Evolutionary conservation across 202 grass and related monocot genomes (phyloP), one percentile per base, ranked within the genome.

Genomic region (Hordeum pubiflorum): DNA sequence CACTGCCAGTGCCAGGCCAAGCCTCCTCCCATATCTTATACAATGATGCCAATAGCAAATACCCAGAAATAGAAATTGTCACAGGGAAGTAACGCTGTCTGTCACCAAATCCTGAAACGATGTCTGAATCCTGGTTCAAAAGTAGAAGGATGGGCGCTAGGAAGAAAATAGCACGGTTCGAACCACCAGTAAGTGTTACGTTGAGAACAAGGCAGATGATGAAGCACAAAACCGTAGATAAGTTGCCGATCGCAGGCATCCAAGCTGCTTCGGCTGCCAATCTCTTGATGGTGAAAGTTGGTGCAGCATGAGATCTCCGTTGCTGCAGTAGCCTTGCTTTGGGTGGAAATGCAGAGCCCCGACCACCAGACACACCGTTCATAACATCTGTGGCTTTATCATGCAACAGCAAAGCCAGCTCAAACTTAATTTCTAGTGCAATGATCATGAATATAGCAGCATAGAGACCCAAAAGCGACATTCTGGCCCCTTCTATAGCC

Each of bases 401-500:
- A 58, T 80, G 92, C 88, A 99, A 44, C 38, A 99, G 57, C 70
- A 91, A 86, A 64, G 96, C 74, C 72, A 99, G 78, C 78, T 99
- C 96, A 79, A 99, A 99, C 63, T 99, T 95, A 31, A 95, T 91
- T 74, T 91, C 96, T 63, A 99, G 84, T 58, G 92, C 84, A 85
- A 99, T 95, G 37, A 99, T 91, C 89, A 99, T 95, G 68, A 99
- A 99, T 82, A 99, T 95, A 72, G 90, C 89, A 77, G 96, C 96
- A 93, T 99, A 95, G 52, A 99, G 88, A 75, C 96, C 96, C 80
- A 99, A 88, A 69, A 99, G 93, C 20, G 92, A 95, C 85, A 93
- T 89, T 83, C 92, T 99, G 32, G 96, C 92, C 69, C 90, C 96
- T 89, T 99, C 92, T 76, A 99, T 84, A 69, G 96, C 92, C 70